These are phyloP conservation scores for Penicillium sp. DNA, from an alignment of 2,329 filamentous ascomycete species.

Conservation along the genomic window DNA sequence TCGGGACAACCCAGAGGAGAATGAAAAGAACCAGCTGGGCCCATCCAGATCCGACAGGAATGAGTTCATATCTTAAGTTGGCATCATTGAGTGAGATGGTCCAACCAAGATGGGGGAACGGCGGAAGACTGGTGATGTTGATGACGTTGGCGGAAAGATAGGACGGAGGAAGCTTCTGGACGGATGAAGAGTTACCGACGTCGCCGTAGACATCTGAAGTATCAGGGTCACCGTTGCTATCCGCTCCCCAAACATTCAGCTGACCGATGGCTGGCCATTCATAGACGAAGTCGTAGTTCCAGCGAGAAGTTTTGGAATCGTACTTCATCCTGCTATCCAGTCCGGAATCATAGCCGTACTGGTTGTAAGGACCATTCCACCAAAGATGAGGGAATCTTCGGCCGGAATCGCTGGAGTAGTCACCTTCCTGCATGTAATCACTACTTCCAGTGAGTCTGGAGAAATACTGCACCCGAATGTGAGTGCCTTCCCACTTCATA, in stretches of 20 bases:
- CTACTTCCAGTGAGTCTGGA: slow-evolving; percentile 60
- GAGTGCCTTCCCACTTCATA: slow-evolving; percentile 64
- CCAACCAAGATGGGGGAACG: slow-evolving; percentile 57
- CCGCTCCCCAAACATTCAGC: slow-evolving; percentile 67
- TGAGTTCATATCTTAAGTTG: slow-evolving; percentile 52
- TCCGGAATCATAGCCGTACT: slow-evolving; percentile 64
- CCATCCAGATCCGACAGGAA: slow-evolving; percentile 55
- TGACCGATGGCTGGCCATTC: slow-evolving; percentile 65
- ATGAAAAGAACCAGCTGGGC: slow-evolving; percentile 57
- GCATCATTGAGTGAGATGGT: slow-evolving; percentile 58
- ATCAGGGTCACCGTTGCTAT: slow-evolving; percentile 63
- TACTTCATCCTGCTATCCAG: slow-evolving; percentile 55
- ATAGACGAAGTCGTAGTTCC: slow-evolving; percentile 61
- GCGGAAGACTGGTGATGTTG: slow-evolving; percentile 60
- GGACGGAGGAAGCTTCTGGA: slow-evolving; percentile 63
- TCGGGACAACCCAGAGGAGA: slow-evolving; percentile 56
- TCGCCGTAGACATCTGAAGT: slow-evolving; percentile 61
- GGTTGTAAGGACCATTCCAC: slow-evolving; percentile 63
- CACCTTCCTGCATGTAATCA: slow-evolving; percentile 61
- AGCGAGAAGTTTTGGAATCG: slow-evolving; percentile 48
- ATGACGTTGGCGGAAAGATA: slow-evolving; percentile 57
- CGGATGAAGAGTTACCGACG: slow-evolving; percentile 58
- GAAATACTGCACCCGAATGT: slow-evolving; percentile 66
- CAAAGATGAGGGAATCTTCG: slow-evolving; percentile 64
- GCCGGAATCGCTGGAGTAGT: slow-evolving; percentile 43